A percentile compares a stretch with the other conserved stretches of the same genome.
These are phyloP conservation scores for Plasmodium coatneyi DNA, from an alignment of 169 alveolate species.

Conservation along the genomic window DNA sequence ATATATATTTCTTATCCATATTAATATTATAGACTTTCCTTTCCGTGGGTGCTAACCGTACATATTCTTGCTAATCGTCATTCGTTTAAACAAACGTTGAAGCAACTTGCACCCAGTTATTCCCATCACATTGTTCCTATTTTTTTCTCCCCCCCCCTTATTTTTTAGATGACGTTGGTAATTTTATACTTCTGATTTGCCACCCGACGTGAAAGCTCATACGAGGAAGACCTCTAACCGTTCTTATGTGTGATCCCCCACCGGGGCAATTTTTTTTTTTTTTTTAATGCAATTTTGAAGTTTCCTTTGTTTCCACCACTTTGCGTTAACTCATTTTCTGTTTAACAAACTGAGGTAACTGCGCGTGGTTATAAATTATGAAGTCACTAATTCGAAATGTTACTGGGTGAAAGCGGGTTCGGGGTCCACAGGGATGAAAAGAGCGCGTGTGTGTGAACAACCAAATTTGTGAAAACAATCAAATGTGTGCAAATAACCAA, in stretches of 20 bases:
- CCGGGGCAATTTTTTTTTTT: slow-evolving; percentile 12
- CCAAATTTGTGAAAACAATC: background rate
- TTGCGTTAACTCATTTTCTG: slow-evolving; percentile 9
- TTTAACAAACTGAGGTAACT: slow-evolving; percentile 9
- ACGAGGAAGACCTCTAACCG: background rate
- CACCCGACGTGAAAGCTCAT: background rate
- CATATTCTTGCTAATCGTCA: background rate
- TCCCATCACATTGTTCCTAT: background rate
- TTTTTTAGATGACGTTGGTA: slow-evolving; percentile 69
- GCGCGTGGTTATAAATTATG: background rate
- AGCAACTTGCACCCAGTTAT: background rate
- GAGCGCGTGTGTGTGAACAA: background rate
- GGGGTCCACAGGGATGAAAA: background rate
- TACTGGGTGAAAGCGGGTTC: background rate
- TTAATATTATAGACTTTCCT: background rate
- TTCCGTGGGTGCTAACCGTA: background rate
- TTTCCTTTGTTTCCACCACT: background rate
- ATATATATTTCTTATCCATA: too few species aligned
- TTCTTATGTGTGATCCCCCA: background rate
- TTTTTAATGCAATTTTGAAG: slow-evolving; percentile 33
- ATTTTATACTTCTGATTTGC: slow-evolving; percentile 57
- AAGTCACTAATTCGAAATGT: slow-evolving; percentile 3
- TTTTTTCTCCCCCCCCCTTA: background rate
- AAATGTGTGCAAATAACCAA: background rate
- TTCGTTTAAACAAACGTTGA: background rate